These are phyloP conservation scores for Mangifera indica DNA, from an alignment of 345 rosid genomes.

Conservation along the genomic window DNA sequence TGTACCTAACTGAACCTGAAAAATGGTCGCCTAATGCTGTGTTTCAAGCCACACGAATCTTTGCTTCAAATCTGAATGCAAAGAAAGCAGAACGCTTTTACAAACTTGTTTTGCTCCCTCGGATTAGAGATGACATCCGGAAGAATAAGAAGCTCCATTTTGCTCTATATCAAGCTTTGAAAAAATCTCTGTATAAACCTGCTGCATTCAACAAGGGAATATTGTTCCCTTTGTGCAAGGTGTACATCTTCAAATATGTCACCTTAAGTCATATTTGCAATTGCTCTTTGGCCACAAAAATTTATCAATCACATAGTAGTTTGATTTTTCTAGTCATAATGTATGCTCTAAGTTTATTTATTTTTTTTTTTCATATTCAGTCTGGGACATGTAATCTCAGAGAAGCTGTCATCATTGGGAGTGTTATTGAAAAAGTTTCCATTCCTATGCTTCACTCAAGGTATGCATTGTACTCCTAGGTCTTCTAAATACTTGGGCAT, in stretches of 20 bases:
- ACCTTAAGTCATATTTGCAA: neutral
- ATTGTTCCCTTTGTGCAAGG: constrained; percentile 86
- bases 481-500: neutral
- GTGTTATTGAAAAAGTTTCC: constrained; percentile 76
- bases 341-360: neutral
- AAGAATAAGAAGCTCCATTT: constrained; percentile 84
- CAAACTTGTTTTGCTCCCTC: constrained; percentile 82
- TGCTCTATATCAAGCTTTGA: constrained; percentile 75
- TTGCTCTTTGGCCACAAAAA: neutral
- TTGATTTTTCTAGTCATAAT: neutral
- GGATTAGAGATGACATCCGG: constrained; percentile 83
- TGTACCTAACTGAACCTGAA: constrained; percentile 88
- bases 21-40: constrained; percentile 94
- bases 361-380: constrained; percentile 38
- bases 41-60: constrained; percentile 87
- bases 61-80: constrained; percentile 70
- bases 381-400: constrained; percentile 90
- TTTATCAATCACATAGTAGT: neutral
- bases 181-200: constrained; percentile 80
- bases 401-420: constrained; percentile 94
- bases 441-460: constrained; percentile 91
- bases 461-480: constrained; percentile 33
- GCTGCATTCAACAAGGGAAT: constrained; percentile 95
- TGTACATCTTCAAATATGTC: constrained; percentile 19
- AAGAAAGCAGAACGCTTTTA: constrained; percentile 72